Base-by-base conservation (phyloP, 1,139 yeast species). In the Protomyces arabidopsidicola region DNA sequence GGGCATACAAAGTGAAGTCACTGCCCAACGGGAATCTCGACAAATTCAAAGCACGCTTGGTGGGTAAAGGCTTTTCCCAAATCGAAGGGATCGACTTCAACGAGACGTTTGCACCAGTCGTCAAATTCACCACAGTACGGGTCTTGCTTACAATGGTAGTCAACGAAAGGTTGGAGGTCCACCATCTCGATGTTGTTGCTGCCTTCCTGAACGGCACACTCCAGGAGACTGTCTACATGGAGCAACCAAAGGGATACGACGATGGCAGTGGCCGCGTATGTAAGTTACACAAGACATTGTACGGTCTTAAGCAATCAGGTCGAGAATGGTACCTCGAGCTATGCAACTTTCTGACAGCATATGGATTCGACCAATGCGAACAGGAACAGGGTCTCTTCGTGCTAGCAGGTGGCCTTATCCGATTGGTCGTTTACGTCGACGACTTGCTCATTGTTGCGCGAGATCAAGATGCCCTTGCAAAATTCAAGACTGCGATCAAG, bases 251-350 rank as follows among this genome's bases (percentile, higher is more conserved):
- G 10, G 36, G 36, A 8, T 34, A 34, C 36, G 10, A 34, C 10
- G 36, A 34, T 10, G 10, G 10, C 36, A 34, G 10, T 10, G 36
- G 36, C 36, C 36, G 36, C 10, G 36, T 34, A 34, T 34, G 36
- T 10, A 34, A 34, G 36, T 10, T 34, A 8, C 6, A 34, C 36
- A 34, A 34, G 36, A 54, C 54, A 8, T 22, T 53, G 12, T 53
- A 60, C 16, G 63, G 59, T 4, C 51, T 59, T 2, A 59, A 59
- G 36, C 63, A 53, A 38, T 39, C 63, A 5, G 56, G 56, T 2
- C 36, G 53, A 8, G 55, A 52, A 14, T 59, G 58, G 63, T 42
- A 59, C 50, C 27, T 18, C 24, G 34, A 39, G 24, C 51, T 38
- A 31, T 9, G 45, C 16, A 42, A 24, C 22, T 20, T 16, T 16